Evolutionary conservation across 768 basidiomycete species (phyloP).

Genomic region (Boletellus ananiceps): DNA sequence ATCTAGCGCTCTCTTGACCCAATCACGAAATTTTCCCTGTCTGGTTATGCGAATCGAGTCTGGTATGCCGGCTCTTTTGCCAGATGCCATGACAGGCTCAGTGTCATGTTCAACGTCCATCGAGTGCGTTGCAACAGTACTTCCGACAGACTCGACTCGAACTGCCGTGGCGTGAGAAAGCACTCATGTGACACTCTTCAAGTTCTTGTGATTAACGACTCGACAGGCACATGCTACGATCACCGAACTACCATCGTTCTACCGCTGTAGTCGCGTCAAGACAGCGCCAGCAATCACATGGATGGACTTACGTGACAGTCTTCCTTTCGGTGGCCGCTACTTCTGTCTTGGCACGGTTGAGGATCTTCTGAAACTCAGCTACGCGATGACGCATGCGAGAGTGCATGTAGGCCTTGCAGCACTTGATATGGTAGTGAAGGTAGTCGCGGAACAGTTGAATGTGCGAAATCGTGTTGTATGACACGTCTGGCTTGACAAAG

Average conservation of each 20-base stretch:
- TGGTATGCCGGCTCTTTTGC: constrained; percentile 5
- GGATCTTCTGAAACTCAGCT: constrained; percentile 90
- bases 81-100: constrained; percentile 3
- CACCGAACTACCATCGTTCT: constrained; percentile 50
- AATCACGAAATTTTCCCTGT: constrained; percentile 50
- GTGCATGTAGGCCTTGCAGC: constrained; percentile 99
- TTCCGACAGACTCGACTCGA: too few species aligned
- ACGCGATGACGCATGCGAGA: constrained; percentile 93
- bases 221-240: constrained; percentile 21
- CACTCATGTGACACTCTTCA: neutral
- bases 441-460: constrained; percentile 98
- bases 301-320: constrained; percentile 69
- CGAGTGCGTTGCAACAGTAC: neutral
- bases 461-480: constrained; percentile 82
- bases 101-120: constrained; percentile 15
- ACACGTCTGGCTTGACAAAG: constrained; percentile 67
- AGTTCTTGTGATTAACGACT: too few species aligned
- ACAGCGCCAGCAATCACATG: neutral
- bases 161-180: constrained; percentile 21
- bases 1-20: constrained; percentile 49
- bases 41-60: constrained; percentile 50
- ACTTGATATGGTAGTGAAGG: constrained; percentile 99
- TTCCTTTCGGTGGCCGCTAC: constrained; percentile 76
- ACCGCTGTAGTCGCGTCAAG: constrained; percentile 37
- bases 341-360: constrained; percentile 96